Percentiles rank a stretch among this genome's conserved stretches.
These are phyloP conservation scores for Solanum lignicaule DNA, from an alignment of 257 asterid species.

Conservation along the genomic window DNA sequence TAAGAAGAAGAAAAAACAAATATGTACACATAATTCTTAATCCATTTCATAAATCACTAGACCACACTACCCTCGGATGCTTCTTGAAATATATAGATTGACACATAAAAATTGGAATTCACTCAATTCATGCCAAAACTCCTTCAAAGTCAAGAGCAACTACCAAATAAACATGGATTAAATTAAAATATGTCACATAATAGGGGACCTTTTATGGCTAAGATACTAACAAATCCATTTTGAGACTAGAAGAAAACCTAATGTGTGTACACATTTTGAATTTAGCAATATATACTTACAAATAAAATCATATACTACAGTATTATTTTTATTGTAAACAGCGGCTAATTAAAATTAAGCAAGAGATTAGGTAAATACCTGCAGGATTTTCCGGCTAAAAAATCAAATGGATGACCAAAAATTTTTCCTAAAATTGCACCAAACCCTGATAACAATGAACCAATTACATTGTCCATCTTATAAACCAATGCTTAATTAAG, in stretches of 20 bases:
- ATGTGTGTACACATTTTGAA: neutral
- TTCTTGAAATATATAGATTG: neutral
- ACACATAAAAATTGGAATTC: neutral
- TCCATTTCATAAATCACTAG: neutral
- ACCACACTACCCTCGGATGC: neutral
- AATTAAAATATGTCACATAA: neutral
- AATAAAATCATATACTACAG: neutral
- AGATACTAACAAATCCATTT: neutral
- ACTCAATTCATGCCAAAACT: neutral
- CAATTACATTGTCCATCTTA: conserved; percentile 46
- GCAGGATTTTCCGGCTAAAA: conserved; percentile 64
- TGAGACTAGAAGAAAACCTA: neutral
- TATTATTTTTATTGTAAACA: neutral
- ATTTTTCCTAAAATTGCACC: conserved; percentile 32
- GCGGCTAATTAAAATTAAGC: neutral
- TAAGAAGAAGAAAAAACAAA: too few relatives aligned
- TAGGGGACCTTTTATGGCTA: neutral
- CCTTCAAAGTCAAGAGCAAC: neutral
- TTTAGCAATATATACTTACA: neutral
- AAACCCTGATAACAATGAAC: conserved; percentile 38
- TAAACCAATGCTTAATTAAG: neutral
- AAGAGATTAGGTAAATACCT: conserved; percentile 17
- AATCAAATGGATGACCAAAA: conserved; percentile 73
- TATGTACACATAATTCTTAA: neutral
- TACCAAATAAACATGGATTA: neutral